Percentiles rank a stretch among this genome's conserved stretches.
These are phyloP conservation scores for Entamoeba histolytica DNA, from an alignment of 208 protist genomes.

Conservation along the genomic window DNA sequence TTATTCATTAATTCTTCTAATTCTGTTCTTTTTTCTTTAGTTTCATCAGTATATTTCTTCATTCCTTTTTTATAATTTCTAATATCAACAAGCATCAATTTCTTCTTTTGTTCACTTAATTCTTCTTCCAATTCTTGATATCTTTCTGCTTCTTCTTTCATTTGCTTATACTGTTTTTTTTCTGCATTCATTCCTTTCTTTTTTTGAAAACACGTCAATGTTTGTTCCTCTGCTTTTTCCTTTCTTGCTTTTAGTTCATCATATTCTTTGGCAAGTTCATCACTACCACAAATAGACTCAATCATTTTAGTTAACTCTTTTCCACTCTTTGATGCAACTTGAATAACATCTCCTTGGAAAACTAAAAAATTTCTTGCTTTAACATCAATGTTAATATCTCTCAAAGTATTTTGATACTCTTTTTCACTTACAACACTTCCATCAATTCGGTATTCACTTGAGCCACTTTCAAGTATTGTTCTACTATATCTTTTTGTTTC, in stretches of 20 bases:
- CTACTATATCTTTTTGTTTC: not conserved
- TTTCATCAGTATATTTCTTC: not conserved
- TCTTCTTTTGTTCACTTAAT: not conserved
- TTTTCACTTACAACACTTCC: slow-evolving; percentile 43
- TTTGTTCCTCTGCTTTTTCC: slow-evolving; percentile 41
- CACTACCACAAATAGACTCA: slow-evolving; percentile 65
- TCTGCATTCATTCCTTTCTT: slow-evolving; percentile 58
- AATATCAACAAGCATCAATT: not conserved
- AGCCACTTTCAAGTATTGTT: slow-evolving; percentile 39
- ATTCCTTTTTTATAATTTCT: not conserved
- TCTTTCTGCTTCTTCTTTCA: slow-evolving; percentile 72
- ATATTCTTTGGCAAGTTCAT: slow-evolving; percentile 67
- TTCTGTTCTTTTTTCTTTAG: not conserved
- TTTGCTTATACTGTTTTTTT: slow-evolving; percentile 67
- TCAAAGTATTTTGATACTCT: slow-evolving; percentile 54
- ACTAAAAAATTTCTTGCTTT: slow-evolving; percentile 69
- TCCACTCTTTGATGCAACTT: slow-evolving; percentile 64
- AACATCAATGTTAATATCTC: slow-evolving; percentile 50
- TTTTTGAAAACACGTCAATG: slow-evolving; percentile 40
- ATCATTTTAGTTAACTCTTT: slow-evolving; percentile 75
- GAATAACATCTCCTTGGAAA: slow-evolving; percentile 77
- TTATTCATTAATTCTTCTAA: not conserved
- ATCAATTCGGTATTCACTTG: slow-evolving; percentile 49
- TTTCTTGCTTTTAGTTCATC: slow-evolving; percentile 43
- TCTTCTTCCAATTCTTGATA: not conserved